Evolutionary conservation across 2,329 filamentous ascomycete genomes (phyloP).

Genomic region (Periconia macrospinosa): DNA sequence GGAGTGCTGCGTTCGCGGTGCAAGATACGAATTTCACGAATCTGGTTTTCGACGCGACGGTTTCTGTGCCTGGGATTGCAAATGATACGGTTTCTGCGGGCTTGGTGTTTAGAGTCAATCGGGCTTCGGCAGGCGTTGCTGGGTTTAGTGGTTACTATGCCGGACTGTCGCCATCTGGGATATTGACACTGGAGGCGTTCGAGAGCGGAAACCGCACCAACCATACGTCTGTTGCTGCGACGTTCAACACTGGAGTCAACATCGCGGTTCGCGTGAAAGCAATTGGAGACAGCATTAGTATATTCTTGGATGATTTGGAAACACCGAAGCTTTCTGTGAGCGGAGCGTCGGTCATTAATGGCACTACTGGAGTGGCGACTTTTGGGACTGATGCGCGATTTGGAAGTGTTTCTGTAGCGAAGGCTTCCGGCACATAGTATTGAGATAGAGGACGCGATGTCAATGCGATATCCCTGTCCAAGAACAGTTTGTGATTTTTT

Average conservation of each 20-base stretch:
- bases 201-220: not conserved
- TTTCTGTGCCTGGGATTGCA: not conserved
- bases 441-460: no score
- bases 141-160: constrained; percentile 4
- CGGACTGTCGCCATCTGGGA: constrained; percentile 1
- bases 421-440: not conserved
- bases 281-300: not conserved
- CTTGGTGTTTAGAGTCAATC: not conserved
- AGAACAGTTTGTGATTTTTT: no score
- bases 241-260: not conserved
- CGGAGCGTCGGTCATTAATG: not conserved
- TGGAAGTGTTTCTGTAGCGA: constrained; percentile 4
- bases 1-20: not conserved
- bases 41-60: constrained; percentile 1
- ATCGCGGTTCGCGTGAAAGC: constrained; percentile 1
- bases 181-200: not conserved
- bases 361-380: constrained; percentile 1
- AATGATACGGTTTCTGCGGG: not conserved
- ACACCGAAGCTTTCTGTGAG: not conserved
- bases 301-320: constrained; percentile 4
- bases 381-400: constrained; percentile 1
- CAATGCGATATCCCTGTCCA: no score
- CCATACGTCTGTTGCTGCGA: not conserved
- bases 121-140: not conserved
- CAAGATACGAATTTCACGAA: constrained; percentile 5